Percentiles rank a stretch among this genome's conserved stretches.
Evolutionary conservation across 2,329 filamentous ascomycete genomes (phyloP).

Genomic region (Colletotrichum brevisporum): DNA sequence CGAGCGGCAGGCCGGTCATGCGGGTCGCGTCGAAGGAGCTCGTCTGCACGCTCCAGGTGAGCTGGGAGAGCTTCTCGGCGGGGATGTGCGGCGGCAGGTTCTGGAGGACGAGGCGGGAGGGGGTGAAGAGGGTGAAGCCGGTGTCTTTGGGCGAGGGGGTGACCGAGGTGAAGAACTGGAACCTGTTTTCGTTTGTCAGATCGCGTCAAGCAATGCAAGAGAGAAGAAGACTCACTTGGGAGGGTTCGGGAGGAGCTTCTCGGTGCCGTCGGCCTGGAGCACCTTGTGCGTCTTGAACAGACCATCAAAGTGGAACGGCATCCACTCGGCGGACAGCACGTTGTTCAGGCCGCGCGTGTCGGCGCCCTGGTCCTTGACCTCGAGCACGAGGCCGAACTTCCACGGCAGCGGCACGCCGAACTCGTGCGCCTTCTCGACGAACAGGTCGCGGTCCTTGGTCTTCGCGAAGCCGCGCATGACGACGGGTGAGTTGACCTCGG

Average conservation of each 20-base stretch:
- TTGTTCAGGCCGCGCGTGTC: conserved; percentile 64
- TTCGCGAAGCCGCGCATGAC: conserved; percentile 66
- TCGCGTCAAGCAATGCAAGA: neutral
- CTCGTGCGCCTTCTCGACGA: conserved; percentile 60
- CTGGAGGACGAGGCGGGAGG: conserved; percentile 64
- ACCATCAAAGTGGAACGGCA: conserved; percentile 72
- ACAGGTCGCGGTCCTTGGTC: conserved; percentile 59
- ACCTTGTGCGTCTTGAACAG: conserved; percentile 67
- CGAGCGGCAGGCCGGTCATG: conserved; percentile 59
- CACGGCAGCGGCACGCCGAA: conserved; percentile 64
- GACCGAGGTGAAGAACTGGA: conserved; percentile 66
- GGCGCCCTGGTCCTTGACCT: conserved; percentile 64
- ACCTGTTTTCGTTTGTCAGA: conserved; percentile 49
- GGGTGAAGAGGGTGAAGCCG: conserved; percentile 68
- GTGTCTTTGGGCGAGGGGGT: conserved; percentile 63
- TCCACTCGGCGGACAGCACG: conserved; percentile 66
- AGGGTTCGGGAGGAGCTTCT: conserved; percentile 57
- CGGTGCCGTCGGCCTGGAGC: conserved; percentile 54
- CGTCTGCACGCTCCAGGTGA: conserved; percentile 66
- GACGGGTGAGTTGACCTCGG: conserved; percentile 66
- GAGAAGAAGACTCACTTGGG: conserved; percentile 53
- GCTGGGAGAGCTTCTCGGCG: conserved; percentile 51
- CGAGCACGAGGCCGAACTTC: conserved; percentile 67
- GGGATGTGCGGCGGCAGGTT: conserved; percentile 57
- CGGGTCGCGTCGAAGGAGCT: conserved; percentile 60